Percentiles rank a stretch among this genome's conserved stretches.
Evolutionary conservation across 441 rosid genomes (phyloP).

Genomic region (Croton setiger): DNA sequence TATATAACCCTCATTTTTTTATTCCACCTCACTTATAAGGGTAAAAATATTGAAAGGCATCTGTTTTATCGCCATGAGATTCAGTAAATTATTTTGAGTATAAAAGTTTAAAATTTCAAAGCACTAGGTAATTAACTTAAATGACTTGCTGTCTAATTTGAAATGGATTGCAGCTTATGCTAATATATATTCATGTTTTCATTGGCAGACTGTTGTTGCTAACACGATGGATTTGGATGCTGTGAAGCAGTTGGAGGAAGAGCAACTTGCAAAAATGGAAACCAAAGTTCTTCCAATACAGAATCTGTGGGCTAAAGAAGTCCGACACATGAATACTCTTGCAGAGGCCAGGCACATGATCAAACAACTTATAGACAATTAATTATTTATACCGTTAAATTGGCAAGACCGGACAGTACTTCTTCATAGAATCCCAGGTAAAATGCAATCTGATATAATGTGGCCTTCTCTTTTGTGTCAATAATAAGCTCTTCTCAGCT

Average conservation of each 20-base stretch:
- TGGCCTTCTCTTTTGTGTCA: background rate
- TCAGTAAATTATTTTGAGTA: background rate
- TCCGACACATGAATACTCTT: slow-evolving; percentile 38
- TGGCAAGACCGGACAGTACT: background rate
- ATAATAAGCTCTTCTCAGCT: background rate
- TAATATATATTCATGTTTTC: background rate
- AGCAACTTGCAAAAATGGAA: slow-evolving; percentile 40
- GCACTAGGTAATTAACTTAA: background rate
- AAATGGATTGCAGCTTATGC: background rate
- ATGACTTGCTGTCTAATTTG: background rate
- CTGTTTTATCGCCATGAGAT: too few relatives aligned
- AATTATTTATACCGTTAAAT: background rate
- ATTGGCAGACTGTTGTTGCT: slow-evolving; percentile 51
- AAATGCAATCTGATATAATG: background rate
- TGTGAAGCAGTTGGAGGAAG: slow-evolving; percentile 40
- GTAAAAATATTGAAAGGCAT: too few relatives aligned
- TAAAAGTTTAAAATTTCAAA: background rate
- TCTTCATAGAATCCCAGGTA: background rate
- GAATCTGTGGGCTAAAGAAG: slow-evolving; percentile 66
- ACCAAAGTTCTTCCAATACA: slow-evolving; percentile 33
- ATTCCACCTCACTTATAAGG: too few relatives aligned
- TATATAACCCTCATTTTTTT: too few relatives aligned
- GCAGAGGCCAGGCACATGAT: slow-evolving; percentile 52
- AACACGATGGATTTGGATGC: slow-evolving; percentile 42
- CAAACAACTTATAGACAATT: slow-evolving; percentile 39